Percentiles rank a stretch among this genome's conserved stretches.
These are phyloP conservation scores for Hygrophorus russula DNA, from an alignment of 768 basidiomycete genomes.

Conservation along the genomic window DNA sequence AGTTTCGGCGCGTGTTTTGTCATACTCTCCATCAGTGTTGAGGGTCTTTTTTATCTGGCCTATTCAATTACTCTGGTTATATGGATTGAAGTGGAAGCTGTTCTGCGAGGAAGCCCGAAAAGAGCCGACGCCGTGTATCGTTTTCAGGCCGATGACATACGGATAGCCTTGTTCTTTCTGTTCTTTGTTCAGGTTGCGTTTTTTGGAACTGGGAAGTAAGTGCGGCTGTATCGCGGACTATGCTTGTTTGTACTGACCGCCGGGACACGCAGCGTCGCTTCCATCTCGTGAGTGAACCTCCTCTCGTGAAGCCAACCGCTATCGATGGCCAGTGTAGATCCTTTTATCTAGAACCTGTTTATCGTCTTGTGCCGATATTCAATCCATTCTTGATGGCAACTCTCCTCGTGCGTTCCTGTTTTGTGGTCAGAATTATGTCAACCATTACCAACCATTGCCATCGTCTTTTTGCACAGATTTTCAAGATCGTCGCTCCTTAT, in stretches of 20 bases:
- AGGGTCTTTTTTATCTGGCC: conserved; percentile 69
- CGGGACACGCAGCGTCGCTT: conserved; percentile 46
- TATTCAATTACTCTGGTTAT: conserved; percentile 50
- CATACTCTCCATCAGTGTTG: conserved; percentile 71
- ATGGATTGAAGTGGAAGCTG: conserved; percentile 60
- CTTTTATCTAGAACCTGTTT: conserved; percentile 83
- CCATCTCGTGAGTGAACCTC: conserved; percentile 52
- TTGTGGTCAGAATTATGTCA: background rate
- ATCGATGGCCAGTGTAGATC: conserved; percentile 31
- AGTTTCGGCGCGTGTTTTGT: conserved; percentile 69
- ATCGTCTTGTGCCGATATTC: conserved; percentile 77
- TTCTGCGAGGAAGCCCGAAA: conserved; percentile 9
- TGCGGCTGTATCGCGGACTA: conserved; percentile 5
- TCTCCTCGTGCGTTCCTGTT: conserved; percentile 38
- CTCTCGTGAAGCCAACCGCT: background rate
- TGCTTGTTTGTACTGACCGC: background rate
- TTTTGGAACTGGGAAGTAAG: conserved; percentile 78
- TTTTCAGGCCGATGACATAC: conserved; percentile 51
- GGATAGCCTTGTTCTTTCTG: conserved; percentile 72
- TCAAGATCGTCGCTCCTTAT: conserved; percentile 78
- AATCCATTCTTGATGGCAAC: conserved; percentile 76
- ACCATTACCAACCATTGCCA: conserved; percentile 1
- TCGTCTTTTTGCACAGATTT: conserved; percentile 34
- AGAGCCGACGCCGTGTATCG: conserved; percentile 19
- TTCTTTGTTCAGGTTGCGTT: conserved; percentile 84